Conservation (phyloP, 2,329 filamentous ascomycete genomes). For the Coniochaeta hoffmannii region DNA sequence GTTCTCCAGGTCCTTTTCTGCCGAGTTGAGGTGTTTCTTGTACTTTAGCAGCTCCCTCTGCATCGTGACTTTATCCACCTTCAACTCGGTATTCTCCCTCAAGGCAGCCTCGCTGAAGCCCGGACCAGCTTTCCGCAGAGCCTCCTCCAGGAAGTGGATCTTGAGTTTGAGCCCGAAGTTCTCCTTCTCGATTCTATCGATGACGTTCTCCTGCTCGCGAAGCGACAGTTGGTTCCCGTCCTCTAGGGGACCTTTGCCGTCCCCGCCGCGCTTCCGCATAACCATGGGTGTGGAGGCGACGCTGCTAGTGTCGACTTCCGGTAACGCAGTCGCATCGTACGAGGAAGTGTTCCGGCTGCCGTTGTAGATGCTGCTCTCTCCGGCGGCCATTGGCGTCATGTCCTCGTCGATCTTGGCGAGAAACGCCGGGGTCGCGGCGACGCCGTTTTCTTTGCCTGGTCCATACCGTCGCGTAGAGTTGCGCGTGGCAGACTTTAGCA, state of each 20-base stretch:
- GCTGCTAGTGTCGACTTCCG: slow-evolving; percentile 67
- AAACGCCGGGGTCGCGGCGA: slow-evolving; percentile 60
- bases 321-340: slow-evolving; percentile 66
- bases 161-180: slow-evolving; percentile 97
- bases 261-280: slow-evolving; percentile 53
- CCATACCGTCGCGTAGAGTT: slow-evolving; percentile 58
- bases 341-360: slow-evolving; percentile 56
- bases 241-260: slow-evolving; percentile 62
- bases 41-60: slow-evolving; percentile 79
- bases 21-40: slow-evolving; percentile 73
- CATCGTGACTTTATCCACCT: slow-evolving; percentile 86
- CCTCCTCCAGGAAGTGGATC: slow-evolving; percentile 93
- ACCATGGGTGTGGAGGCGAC: slow-evolving; percentile 75
- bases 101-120: slow-evolving; percentile 84
- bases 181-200: slow-evolving; percentile 95
- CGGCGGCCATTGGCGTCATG: slow-evolving; percentile 65
- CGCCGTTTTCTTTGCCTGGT: slow-evolving; percentile 54
- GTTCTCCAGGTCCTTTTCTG: slow-evolving; percentile 78
- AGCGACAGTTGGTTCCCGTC: slow-evolving; percentile 87
- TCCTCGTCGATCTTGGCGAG: slow-evolving; percentile 60
- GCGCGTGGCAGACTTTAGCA: slow-evolving; percentile 74
- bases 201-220: slow-evolving; percentile 89
- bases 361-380: slow-evolving; percentile 66
- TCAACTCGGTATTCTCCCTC: slow-evolving; percentile 92
- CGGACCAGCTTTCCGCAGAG: slow-evolving; percentile 76